phyloP scores from a whole-genome alignment of 495 filamentous ascomycete genomes.

The Oidiodendron maius region DNA sequence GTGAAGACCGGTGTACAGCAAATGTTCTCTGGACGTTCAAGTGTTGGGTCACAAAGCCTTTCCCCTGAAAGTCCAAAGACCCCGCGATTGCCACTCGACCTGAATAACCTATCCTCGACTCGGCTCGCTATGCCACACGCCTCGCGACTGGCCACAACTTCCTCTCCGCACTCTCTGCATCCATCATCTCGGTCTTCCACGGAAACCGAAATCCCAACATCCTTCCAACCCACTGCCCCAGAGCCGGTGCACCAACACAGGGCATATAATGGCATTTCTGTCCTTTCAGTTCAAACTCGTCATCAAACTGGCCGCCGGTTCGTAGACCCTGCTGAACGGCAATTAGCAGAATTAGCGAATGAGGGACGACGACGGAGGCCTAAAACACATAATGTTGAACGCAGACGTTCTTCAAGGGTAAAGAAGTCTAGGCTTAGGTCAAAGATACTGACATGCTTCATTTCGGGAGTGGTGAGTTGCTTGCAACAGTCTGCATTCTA shows the following conservation, averaged over 20 bases:
- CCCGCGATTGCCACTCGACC: slow-evolving; percentile 28
- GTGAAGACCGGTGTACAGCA: slow-evolving; percentile 13
- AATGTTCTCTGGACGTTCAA: slow-evolving; percentile 28
- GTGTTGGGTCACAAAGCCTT: slow-evolving; percentile 11
- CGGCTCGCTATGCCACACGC: slow-evolving; percentile 34
- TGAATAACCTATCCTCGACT: slow-evolving; percentile 32
- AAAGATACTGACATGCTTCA: slow-evolving; percentile 41
- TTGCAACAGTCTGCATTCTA: slow-evolving; percentile 60
- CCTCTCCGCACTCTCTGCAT: neutral
- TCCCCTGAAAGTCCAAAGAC: slow-evolving; percentile 36
- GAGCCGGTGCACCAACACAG: neutral
- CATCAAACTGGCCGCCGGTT: too few species aligned
- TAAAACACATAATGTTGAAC: slow-evolving; percentile 4
- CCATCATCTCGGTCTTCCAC: slow-evolving; percentile 6
- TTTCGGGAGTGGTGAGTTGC: slow-evolving; percentile 43
- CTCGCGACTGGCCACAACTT: slow-evolving; percentile 10
- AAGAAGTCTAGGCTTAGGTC: slow-evolving; percentile 44
- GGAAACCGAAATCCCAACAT: slow-evolving; percentile 4
- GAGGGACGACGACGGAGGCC: slow-evolving; percentile 17
- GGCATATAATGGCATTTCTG: too few species aligned
- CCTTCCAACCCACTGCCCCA: slow-evolving; percentile 6
- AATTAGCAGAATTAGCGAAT: slow-evolving; percentile 26
- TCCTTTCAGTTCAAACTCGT: too few species aligned
- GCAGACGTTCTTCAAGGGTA: slow-evolving; percentile 34
- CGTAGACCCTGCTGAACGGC: slow-evolving; percentile 30